A percentile compares a stretch with the other conserved stretches of the same genome.
Conservation (phyloP, 495 filamentous ascomycete species). For the Glutinoglossum americanum region DNA sequence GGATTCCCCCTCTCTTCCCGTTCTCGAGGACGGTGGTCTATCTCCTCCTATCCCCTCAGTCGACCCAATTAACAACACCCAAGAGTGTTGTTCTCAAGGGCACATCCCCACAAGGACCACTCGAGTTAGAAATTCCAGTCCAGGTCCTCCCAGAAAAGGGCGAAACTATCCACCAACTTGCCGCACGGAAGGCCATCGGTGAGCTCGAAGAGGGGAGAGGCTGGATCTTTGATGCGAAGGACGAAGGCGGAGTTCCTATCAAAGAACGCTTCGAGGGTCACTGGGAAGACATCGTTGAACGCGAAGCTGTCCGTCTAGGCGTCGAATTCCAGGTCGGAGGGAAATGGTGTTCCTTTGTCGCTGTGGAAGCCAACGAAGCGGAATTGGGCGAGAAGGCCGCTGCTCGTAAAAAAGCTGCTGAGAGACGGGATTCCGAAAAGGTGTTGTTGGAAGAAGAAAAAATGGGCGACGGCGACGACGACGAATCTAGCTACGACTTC, state of each 20-base stretch:
- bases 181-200: constrained; percentile 39
- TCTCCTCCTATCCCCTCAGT: constrained; percentile 32
- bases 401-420: background rate
- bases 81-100: constrained; percentile 34
- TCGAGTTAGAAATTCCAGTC: constrained; percentile 42
- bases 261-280: constrained; percentile 24
- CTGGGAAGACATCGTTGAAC: constrained; percentile 32
- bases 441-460: background rate
- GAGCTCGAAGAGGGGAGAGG: constrained; percentile 49
- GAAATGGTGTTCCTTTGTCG: constrained; percentile 51
- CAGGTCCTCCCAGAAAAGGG: constrained; percentile 21
- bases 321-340: constrained; percentile 40
- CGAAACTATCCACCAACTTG: constrained; percentile 46
- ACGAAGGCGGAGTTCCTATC: constrained; percentile 22
- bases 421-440: background rate
- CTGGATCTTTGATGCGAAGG: constrained; percentile 34
- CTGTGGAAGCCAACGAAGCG: constrained; percentile 25
- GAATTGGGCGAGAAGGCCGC: background rate
- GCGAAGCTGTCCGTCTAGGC: constrained; percentile 40
- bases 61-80: constrained; percentile 22
- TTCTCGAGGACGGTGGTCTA: constrained; percentile 42
- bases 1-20: constrained; percentile 39
- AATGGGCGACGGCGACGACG: background rate
- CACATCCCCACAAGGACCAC: constrained; percentile 28
- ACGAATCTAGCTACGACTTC: background rate